Base-by-base conservation (phyloP, 1,139 yeast genomes). In the Yamadazyma buinensis region DNA sequence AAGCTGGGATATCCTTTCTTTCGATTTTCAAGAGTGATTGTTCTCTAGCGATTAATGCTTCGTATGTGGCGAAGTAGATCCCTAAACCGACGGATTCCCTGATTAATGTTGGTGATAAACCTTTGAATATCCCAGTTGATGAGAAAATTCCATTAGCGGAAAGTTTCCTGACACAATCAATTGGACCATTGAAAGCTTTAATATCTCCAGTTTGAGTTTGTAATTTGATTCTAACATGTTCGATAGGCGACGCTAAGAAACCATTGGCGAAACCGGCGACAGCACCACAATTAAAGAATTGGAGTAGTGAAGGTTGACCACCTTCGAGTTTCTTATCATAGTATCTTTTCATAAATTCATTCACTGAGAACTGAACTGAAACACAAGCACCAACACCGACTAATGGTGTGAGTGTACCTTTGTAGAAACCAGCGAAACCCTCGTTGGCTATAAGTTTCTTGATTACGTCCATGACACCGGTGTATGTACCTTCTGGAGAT, bases 331-430 rank as follows among this genome's bases (percentile, higher is more conserved):
- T 55, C 34, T 67, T 60, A 38, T 61, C 67, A 52, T 80, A 84
- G 43, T 69, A 59, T 49, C 97, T 72, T 61, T 92, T 92, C 96
- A 90, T 87, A 51, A 73, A 85, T 57, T 92, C 97, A 54, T 90
- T 90, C 26, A 87, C 95, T 29, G 96, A 92, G 53, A 70, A 70
- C 45, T 70, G 76, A 29, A 88, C 84, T 3, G 95, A 85, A 14
- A 88, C 84, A 66, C 95, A 84, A 0, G 96, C 96, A 38, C 97
- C 97, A 25, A 88, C 94, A 28, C 97, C 97, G 28, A 88, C 63
- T 48, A 90, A 67, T 4, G 97, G 97, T 7, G 80, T 72, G 41
- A 83, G 57, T 0, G 95, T 88, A 24, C 97, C 97, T 57, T 87
- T 87, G 60, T 90, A 88, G 55, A 90, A 87, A 0, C 92, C 97